Evolutionary conservation across 2,329 filamentous ascomycete species (phyloP), one percentile per base, ranked within the genome.

Genomic region (Drechslera avenae): DNA sequence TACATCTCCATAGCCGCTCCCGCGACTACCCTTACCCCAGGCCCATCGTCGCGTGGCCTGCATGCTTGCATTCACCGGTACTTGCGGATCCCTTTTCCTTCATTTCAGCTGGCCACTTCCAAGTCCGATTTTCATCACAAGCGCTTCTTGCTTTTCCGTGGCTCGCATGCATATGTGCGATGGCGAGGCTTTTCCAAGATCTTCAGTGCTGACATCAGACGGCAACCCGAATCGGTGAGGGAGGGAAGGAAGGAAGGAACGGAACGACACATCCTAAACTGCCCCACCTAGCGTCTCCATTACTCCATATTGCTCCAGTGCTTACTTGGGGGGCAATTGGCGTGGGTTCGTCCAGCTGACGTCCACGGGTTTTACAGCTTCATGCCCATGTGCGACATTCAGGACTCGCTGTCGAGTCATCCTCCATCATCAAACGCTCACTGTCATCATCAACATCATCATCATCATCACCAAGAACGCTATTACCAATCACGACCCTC

Each of bases 191-290:
- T 9, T 10, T 28, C 26, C 26, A 12, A 4, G 7, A 28, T 28
- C 26, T 28, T 28, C 32, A 36, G 39, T 45, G 52, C 52, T 55
- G 52, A 55, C 43, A 51, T 55, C 48, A 55, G 52, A 47, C 48
- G 43, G 52, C 44, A 17, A 55, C 47, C 52, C 26, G 10, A 28
- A 28, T 28, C 26, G 52, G 52, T 55, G 39, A 54, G 51, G 51
- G 46, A n/a, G n/a, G n/a, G n/a, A 45, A 47, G 45, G 7, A 28
- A 13, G 39, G 39, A 42, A 50, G 42, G 52, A 41, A 51, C 43
- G 48, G 52, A 32, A 35, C 52, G 52, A 41, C 9, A 39, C 18
- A 43, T 33, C 39, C 39, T 39, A 39, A 36, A 19, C 34, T 39
- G 46, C 35, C 39, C 39, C 40, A 33, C 26, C 23, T 50, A 23